Percentiles rank a stretch among this genome's conserved stretches.
Conservation (phyloP, 805 yeast species). For the Yarrowia sp. region DNA sequence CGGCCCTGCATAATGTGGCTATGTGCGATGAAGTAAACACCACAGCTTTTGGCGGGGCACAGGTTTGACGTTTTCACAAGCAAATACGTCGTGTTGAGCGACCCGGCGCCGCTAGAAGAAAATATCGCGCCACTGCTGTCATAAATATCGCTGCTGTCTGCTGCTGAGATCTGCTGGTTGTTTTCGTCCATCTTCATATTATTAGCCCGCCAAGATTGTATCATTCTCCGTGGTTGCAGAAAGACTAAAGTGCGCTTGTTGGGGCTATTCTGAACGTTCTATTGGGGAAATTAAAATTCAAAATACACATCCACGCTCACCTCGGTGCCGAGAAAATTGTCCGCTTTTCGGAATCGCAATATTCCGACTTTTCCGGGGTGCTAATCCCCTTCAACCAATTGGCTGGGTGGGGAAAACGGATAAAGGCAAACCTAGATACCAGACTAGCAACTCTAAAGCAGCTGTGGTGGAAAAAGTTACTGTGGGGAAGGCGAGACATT, state of each 20-base stretch:
- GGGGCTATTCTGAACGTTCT: too few relatives aligned
- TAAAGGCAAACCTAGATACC: not conserved
- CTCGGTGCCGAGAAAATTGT: too few relatives aligned
- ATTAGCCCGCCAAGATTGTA: not conserved
- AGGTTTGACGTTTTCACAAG: not conserved
- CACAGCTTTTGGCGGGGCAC: too few relatives aligned
- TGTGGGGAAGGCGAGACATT: slow-evolving; percentile 3
- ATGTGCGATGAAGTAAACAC: not conserved
- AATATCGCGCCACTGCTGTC: too few relatives aligned
- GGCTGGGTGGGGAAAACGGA: slow-evolving; percentile 12
- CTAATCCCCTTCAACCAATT: not conserved
- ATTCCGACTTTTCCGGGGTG: not conserved
- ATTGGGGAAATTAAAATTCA: too few relatives aligned
- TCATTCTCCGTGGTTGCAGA: slow-evolving; percentile 8
- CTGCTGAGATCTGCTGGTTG: not conserved
- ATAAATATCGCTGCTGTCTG: not conserved
- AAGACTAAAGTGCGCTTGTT: not conserved
- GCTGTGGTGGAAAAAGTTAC: not conserved
- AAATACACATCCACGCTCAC: too few relatives aligned
- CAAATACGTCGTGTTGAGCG: not conserved
- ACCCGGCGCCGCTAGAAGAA: too few relatives aligned
- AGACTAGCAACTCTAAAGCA: not conserved
- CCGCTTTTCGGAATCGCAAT: not conserved
- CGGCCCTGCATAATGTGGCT: slow-evolving; percentile 5
- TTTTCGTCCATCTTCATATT: not conserved